A percentile compares a stretch with the other conserved stretches of the same genome.
phyloP scores from a whole-genome alignment of 1,284 basidiomycete genomes.

The Cryptococcus sp. region DNA sequence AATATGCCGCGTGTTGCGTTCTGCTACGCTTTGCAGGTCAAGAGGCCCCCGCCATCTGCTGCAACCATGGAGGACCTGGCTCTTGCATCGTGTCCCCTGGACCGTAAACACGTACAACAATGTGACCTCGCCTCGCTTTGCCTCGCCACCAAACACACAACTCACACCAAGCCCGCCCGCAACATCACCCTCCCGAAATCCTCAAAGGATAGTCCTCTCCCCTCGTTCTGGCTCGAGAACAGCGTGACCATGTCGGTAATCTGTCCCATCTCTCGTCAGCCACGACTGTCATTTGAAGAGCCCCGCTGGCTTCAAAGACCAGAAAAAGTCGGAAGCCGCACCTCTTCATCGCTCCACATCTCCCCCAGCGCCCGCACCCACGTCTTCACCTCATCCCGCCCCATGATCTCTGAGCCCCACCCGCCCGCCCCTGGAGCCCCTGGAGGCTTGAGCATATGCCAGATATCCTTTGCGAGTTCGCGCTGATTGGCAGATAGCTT shows the following conservation, averaged over 20 bases:
- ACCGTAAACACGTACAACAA: too few relatives aligned
- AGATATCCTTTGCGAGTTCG: slow-evolving; percentile 40
- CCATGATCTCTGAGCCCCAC: slow-evolving; percentile 21
- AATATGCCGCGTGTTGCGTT: too few relatives aligned
- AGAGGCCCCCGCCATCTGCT: too few relatives aligned
- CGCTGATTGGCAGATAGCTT: slow-evolving; percentile 36
- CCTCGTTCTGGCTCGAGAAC: slow-evolving; percentile 48
- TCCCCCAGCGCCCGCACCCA: slow-evolving; percentile 44
- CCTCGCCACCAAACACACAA: too few relatives aligned
- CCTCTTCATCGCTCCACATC: slow-evolving; percentile 49
- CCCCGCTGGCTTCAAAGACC: too few relatives aligned
- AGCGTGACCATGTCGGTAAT: slow-evolving; percentile 47
- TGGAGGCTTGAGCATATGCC: slow-evolving; percentile 42
- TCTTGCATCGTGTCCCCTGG: too few relatives aligned
- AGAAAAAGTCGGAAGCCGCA: slow-evolving; percentile 23
- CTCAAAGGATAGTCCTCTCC: slow-evolving; percentile 42
- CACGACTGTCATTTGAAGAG: neutral
- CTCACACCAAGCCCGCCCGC: slow-evolving; percentile 41
- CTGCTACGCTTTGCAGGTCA: too few relatives aligned
- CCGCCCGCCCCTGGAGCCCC: neutral
- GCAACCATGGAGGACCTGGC: too few relatives aligned
- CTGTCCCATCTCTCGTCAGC: neutral
- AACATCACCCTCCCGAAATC: slow-evolving; percentile 47
- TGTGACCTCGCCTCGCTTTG: too few relatives aligned
- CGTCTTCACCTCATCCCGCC: slow-evolving; percentile 43